These are phyloP conservation scores for Blastocystis sp. DNA, from an alignment of 352 stramenopile genomes.

Conservation along the genomic window DNA sequence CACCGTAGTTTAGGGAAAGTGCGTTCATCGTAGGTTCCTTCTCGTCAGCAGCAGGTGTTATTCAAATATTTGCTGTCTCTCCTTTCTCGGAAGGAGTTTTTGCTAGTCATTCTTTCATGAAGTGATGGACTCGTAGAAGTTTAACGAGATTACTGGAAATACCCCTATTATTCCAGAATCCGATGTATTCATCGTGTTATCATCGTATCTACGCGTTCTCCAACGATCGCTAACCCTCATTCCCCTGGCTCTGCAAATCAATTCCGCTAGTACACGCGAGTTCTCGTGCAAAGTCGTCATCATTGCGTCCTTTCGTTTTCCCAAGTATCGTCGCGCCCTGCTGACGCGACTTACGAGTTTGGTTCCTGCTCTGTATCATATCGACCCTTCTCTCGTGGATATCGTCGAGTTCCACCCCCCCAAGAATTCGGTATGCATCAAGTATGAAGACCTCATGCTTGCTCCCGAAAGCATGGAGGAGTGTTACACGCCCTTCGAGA, in stretches of 20 bases:
- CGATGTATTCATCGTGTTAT: neutral
- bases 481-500: neutral
- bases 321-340: neutral
- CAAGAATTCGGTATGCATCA: neutral
- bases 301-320: constrained; percentile 10
- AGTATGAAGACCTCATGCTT: constrained; percentile 21
- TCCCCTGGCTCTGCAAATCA: neutral
- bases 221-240: neutral
- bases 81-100: constrained; percentile 16
- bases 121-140: neutral
- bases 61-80: constrained; percentile 30
- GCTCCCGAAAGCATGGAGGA: neutral
- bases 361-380: constrained; percentile 31
- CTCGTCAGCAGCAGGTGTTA: neutral
- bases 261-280: neutral
- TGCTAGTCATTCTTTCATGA: neutral
- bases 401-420: neutral
- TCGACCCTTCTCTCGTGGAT: constrained; percentile 1
- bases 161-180: constrained; percentile 16
- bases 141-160: neutral
- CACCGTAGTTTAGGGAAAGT: neutral
- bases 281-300: constrained; percentile 28
- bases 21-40: neutral
- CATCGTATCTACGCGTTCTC: neutral
- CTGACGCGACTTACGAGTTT: neutral